Evolutionary conservation across 495 filamentous ascomycete species (phyloP), one percentile per base, ranked within the genome.

Genomic region (Penicillium ochrochloron): DNA sequence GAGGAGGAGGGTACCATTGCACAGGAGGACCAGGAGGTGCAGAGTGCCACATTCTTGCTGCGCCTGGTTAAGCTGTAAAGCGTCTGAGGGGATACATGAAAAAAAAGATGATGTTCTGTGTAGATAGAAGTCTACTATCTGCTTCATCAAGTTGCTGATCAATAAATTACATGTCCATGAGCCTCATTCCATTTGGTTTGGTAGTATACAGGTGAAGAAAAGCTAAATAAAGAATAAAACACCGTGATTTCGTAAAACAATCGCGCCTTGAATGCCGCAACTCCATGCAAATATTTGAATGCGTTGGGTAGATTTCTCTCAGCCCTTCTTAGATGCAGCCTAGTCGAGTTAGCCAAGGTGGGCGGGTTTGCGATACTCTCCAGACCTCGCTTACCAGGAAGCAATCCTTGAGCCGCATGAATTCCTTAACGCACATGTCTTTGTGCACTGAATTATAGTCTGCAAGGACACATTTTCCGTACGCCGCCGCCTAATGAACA

Each of bases 361-460:
- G 14, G 4, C 17, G 7, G 23, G 1, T 41, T 15, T 42, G 11
- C 1, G 35, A 52, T 5, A 42, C 8, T 34, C 14, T 39, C 19
- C 35, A 17, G 14, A 15, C 35, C 27, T n/a, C 35, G 35, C 87
- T 74, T 83, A 97, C 94, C 69, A 95, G 65, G 69, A 90, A 94
- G 75, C 95, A 99, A 64, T 97, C 83, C 76, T 97, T 97, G 55
- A 98, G 75, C 66, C 77, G 86, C 75, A 96, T 76, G 63, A 99
- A 98, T 71, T 97, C 92, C 55, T 86, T 87, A 3, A 83, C 81
- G 71, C 95, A 99, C 82, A 94, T 93, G 74, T 97, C 92, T 68
- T 96, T 96, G 66, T 94, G 85, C 5, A 97, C 87, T 25, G 92
- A 87, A 71, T 93, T 94, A 77, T 96, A 98, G 73, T 99, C 94